Base-by-base conservation (phyloP, 305 asterid species). In the Fraxinus dipetala region DNA sequence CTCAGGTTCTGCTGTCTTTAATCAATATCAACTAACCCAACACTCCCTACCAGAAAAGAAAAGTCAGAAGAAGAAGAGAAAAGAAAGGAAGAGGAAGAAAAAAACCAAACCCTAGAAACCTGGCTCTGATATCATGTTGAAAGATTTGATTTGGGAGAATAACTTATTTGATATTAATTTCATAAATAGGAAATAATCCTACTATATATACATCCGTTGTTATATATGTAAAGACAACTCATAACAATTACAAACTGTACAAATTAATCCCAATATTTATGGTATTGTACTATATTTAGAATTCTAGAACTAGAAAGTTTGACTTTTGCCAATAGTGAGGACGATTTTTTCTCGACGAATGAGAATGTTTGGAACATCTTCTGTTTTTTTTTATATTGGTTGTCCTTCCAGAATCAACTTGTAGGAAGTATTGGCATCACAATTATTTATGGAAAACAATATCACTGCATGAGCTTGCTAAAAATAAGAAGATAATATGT, bases 311-410 rank as follows among this genome's bases (percentile, higher is more conserved):
- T 43, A 43, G n/a, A 43, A 43, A 11, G 54, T 13, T 43, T 36
- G 54, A 43, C 16, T 43, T 43, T 13, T 0, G 16, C 14, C 14
- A 40, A 40, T 16, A 40, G 2, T 2, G 51, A 48, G 73, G 18
- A 67, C 73, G 28, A 67, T 67, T 67, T 67, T 86, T 51, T 67
- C 77, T 30, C 40, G 51, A 34, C 72, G 31, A 54, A 67, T 78
- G 61, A 45, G 84, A 74, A 36, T n/a, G 13, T 35, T 80, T 72
- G 51, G 72, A 80, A 38, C 75, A 34, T 32, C 38, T 34, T 26
- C 6, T 79, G 6, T 75, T 14, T 38, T 48, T 45, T 10, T 5
- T 38, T 14, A n/a, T 43, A 11, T 24, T 80, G 79, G 40, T 24
- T 13, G 28, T 34, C 30, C n/a, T 10, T 51, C 22, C 79, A 72